Evolutionary conservation across 2,329 filamentous ascomycete species (phyloP).

Genomic region (Emericellopsis atlantica): DNA sequence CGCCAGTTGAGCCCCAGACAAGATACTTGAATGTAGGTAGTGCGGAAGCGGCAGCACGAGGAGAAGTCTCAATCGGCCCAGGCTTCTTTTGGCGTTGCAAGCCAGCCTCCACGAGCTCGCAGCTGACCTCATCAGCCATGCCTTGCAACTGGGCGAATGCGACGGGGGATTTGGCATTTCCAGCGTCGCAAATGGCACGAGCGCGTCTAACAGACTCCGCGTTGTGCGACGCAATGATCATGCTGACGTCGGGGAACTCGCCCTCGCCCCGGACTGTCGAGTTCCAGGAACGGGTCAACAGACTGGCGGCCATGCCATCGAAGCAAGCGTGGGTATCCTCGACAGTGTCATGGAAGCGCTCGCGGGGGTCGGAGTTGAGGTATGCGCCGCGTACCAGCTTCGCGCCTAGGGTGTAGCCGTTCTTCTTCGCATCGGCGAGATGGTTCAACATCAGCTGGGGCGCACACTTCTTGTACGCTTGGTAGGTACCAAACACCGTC

Average conservation of each 20-base stretch:
- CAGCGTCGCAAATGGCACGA: conserved; percentile 34
- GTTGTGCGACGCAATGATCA: conserved; percentile 80
- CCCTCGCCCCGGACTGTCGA: conserved; percentile 19
- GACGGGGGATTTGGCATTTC: conserved; percentile 23
- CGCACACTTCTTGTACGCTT: conserved; percentile 59
- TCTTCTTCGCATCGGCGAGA: conserved; percentile 42
- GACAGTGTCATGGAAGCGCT: conserved; percentile 62
- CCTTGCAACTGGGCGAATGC: conserved; percentile 66
- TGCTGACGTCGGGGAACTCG: conserved; percentile 41
- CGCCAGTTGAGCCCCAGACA: conserved; percentile 57
- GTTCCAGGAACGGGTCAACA: conserved; percentile 45
- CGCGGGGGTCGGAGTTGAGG: conserved; percentile 54
- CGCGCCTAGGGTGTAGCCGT: conserved; percentile 55
- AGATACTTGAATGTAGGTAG: conserved; percentile 60
- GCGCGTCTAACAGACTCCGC: conserved; percentile 52
- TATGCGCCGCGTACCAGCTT: conserved; percentile 71
- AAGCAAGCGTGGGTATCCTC: conserved; percentile 60
- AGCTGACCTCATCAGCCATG: conserved; percentile 90
- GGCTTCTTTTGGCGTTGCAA: conserved; percentile 13
- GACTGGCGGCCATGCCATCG: conserved; percentile 53
- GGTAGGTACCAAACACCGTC: conserved; percentile 70
- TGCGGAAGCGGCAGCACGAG: conserved; percentile 1
- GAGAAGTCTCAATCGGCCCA: conserved; percentile 9
- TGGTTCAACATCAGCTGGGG: conserved; percentile 45
- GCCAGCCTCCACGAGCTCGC: conserved; percentile 35